phyloP scores from a whole-genome alignment of 257 asterid genomes.

The Solanum virginianum region DNA sequence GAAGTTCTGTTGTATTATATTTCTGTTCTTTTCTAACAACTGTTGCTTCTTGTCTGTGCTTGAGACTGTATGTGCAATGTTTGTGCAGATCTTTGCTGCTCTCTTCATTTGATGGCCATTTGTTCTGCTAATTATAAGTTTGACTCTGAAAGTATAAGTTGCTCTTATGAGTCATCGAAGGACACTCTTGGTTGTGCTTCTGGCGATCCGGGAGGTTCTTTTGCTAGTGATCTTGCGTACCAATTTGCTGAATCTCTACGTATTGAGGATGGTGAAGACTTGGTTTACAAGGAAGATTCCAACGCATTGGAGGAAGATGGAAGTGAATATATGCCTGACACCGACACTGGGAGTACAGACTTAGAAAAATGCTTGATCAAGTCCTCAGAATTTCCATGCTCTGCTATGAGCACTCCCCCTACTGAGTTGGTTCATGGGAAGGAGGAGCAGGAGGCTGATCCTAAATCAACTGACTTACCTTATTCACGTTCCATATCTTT shows the following conservation, averaged over 20 bases:
- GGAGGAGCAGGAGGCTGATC: conserved; percentile 14
- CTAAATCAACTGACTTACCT: conserved; percentile 13
- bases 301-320: conserved; percentile 17
- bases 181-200: conserved; percentile 19
- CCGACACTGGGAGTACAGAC: conserved; percentile 3
- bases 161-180: conserved; percentile 20
- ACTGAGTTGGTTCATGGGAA: conserved; percentile 8
- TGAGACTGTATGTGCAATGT: neutral
- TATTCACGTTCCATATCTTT: conserved; percentile 34
- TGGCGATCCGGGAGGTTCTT: conserved; percentile 9
- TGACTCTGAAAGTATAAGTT: conserved; percentile 29
- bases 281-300: conserved; percentile 5
- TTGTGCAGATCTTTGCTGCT: conserved; percentile 13
- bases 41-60: neutral
- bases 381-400: conserved; percentile 42
- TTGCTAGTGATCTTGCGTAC: conserved; percentile 35
- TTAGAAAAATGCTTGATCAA: conserved; percentile 32
- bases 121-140: conserved; percentile 24
- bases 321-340: conserved; percentile 3
- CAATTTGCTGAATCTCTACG: conserved; percentile 26
- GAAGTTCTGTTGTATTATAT: neutral
- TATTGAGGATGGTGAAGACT: conserved; percentile 22
- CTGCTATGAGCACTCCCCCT: conserved; percentile 10
- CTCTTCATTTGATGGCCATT: conserved; percentile 43
- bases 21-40: neutral